Evolutionary conservation across 257 asterid genomes (phyloP).

Genomic region (Henckelia pumila): DNA sequence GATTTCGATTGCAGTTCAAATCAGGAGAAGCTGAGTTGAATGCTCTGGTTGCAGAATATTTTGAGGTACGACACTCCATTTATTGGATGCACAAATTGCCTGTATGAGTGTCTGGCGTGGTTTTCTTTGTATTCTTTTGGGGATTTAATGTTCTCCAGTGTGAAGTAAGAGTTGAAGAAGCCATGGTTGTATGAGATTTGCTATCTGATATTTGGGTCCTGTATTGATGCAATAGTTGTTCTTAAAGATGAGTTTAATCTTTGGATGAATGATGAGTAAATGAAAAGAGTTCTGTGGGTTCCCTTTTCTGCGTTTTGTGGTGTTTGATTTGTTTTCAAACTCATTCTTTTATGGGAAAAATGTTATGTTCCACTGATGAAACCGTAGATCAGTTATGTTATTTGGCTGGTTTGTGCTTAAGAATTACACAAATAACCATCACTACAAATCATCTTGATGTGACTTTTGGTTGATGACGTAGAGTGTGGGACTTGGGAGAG

Average conservation of each 20-base stretch:
- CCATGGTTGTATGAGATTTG: too few species aligned
- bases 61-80: conserved; percentile 26
- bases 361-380: background rate
- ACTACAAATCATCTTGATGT: background rate
- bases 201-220: background rate
- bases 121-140: background rate
- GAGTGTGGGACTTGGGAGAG: background rate
- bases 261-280: background rate
- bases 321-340: background rate
- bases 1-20: conserved; percentile 1
- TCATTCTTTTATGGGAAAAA: background rate
- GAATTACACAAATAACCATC: background rate
- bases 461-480: background rate
- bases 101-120: background rate
- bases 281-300: background rate
- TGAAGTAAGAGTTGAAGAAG: background rate
- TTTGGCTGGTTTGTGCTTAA: background rate
- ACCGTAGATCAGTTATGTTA: background rate
- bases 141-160: background rate
- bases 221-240: background rate
- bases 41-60: conserved; percentile 1
- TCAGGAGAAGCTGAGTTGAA: conserved; percentile 1
- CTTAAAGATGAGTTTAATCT: background rate
- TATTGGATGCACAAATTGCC: conserved; percentile 6
- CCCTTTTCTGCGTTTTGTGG: background rate